These are phyloP conservation scores for Xerocomellus chrysenteron DNA, from an alignment of 768 basidiomycete genomes.

Conservation along the genomic window DNA sequence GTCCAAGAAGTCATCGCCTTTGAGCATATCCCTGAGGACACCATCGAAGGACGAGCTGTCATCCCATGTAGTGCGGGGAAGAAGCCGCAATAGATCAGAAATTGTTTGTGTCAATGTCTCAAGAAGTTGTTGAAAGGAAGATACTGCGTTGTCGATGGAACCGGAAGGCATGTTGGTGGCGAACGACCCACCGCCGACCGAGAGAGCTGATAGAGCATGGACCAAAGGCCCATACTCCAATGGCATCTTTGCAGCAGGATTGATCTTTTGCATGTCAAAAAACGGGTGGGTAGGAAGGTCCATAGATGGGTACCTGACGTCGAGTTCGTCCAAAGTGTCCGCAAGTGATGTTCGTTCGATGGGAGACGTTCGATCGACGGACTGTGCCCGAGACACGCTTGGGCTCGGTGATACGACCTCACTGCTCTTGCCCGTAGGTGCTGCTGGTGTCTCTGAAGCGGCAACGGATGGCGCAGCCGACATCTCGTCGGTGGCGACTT, in stretches of 20 bases:
- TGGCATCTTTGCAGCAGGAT: constrained; percentile 76
- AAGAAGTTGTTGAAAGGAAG: constrained; percentile 84
- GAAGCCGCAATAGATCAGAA: constrained; percentile 78
- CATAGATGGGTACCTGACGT: constrained; percentile 58
- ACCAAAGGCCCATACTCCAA: constrained; percentile 84
- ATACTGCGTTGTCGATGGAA: constrained; percentile 88
- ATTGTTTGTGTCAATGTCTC: constrained; percentile 90
- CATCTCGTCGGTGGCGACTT: constrained; percentile 39
- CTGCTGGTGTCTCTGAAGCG: constrained; percentile 47
- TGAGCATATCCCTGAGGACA: constrained; percentile 83
- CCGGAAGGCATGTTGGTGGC: constrained; percentile 76
- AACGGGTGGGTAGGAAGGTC: constrained; percentile 70
- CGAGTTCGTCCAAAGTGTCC: constrained; percentile 68
- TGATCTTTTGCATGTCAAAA: constrained; percentile 70
- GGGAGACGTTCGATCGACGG: constrained; percentile 50
- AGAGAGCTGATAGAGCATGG: constrained; percentile 81
- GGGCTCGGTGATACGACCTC: constrained; percentile 47
- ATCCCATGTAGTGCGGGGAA: constrained; percentile 88
- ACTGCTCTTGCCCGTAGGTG: constrained; percentile 33
- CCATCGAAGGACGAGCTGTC: constrained; percentile 88
- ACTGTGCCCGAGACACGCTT: constrained; percentile 59
- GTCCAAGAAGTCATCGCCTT: constrained; percentile 83
- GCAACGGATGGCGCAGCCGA: constrained; percentile 45
- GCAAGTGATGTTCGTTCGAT: constrained; percentile 51
- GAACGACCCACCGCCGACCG: constrained; percentile 82